phyloP scores from a whole-genome alignment of 768 basidiomycete genomes.

The Russula vinacea region DNA sequence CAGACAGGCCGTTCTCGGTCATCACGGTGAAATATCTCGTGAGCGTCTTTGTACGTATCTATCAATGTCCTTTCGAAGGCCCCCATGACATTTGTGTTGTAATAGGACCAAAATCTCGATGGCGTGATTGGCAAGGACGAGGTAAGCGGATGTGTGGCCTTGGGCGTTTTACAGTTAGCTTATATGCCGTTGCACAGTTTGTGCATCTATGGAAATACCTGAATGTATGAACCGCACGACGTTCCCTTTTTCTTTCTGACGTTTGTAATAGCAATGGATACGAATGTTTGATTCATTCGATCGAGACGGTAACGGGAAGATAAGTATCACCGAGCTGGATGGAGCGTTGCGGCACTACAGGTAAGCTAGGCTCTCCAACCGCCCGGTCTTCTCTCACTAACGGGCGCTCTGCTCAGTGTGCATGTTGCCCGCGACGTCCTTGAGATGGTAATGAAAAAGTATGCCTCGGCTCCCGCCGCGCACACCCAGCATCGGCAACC shows the following conservation, averaged over 20 bases:
- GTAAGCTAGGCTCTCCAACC: too few species aligned
- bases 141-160: neutral
- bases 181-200: slow-evolving; percentile 1
- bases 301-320: too few species aligned
- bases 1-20: slow-evolving; percentile 5
- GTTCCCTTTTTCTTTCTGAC: neutral
- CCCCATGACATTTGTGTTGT: neutral
- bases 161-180: neutral
- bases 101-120: slow-evolving; percentile 11
- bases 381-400: too few species aligned
- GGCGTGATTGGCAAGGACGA: slow-evolving; percentile 11
- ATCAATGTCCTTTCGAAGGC: neutral
- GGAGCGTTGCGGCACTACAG: too few species aligned
- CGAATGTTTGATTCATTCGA: too few species aligned
- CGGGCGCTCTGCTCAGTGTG: too few species aligned
- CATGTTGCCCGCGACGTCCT: too few species aligned
- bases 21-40: slow-evolving; percentile 18
- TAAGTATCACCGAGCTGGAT: too few species aligned
- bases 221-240: neutral
- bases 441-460: too few species aligned
- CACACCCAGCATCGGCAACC: too few species aligned
- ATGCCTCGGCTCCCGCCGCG: too few species aligned
- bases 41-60: slow-evolving; percentile 15
- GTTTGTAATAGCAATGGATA: too few species aligned
- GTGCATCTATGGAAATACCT: slow-evolving; percentile 12